Conservation (phyloP, 192 early-diverging fungal species). For the Pilobolus umbonatus region DNA sequence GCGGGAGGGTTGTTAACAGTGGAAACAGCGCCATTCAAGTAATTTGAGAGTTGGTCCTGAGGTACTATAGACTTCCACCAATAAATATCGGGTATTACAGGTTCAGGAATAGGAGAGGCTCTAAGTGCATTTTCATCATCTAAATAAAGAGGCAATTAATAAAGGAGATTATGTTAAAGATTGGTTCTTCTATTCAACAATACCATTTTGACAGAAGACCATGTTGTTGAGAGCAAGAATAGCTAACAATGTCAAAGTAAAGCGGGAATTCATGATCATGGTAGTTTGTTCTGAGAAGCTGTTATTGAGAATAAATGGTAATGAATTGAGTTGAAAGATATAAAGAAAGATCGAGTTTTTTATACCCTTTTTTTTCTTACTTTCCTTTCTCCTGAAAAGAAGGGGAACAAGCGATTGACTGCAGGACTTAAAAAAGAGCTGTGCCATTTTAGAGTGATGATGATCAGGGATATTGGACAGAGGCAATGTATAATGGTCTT, state of each 20-base stretch:
- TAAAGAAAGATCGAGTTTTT: not conserved
- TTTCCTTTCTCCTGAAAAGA: no score
- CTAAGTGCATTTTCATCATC: not conserved
- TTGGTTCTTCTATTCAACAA: not conserved
- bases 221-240: not conserved
- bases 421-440: no score
- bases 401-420: no score
- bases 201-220: constrained; percentile 4
- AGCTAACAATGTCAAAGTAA: constrained; percentile 5
- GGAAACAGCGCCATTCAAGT: constrained; percentile 3
- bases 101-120: not conserved
- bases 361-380: no score
- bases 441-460: no score
- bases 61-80: constrained; percentile 11
- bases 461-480: no score
- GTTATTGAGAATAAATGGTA: not conserved
- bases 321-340: no score
- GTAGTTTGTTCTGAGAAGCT: no score
- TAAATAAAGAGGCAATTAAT: not conserved
- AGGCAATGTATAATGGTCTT: no score
- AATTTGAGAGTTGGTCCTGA: not conserved
- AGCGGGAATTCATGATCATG: not conserved
- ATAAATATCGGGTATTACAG: constrained; percentile 7
- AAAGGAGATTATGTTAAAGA: not conserved
- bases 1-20: no score